Percentiles rank a stretch among this genome's conserved stretches.
These are phyloP conservation scores for Phytophthora sansomeana DNA, from an alignment of 352 stramenopile species.

Conservation along the genomic window DNA sequence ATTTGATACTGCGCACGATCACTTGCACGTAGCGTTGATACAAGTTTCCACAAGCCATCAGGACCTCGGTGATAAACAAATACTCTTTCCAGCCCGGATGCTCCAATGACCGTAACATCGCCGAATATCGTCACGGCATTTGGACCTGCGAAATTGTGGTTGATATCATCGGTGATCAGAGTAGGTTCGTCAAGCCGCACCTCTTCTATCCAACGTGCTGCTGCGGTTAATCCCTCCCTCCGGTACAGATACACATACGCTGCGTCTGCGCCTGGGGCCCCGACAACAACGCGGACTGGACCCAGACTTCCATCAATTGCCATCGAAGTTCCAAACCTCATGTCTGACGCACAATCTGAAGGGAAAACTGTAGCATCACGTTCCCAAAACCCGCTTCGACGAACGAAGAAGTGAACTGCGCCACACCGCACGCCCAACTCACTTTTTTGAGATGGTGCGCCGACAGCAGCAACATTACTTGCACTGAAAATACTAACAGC, in stretches of 20 bases:
- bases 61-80: conserved; percentile 77
- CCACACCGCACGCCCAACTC: conserved; percentile 51
- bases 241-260: conserved; percentile 61
- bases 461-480: conserved; percentile 74
- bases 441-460: conserved; percentile 60
- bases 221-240: conserved; percentile 25
- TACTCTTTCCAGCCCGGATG: conserved; percentile 67
- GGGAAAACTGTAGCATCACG: conserved; percentile 62
- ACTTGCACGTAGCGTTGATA: conserved; percentile 66
- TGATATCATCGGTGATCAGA: conserved; percentile 41
- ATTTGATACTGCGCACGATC: conserved; percentile 90
- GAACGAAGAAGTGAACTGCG: conserved; percentile 74
- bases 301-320: conserved; percentile 75
- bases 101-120: conserved; percentile 92
- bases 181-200: conserved; percentile 47
- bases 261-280: conserved; percentile 60
- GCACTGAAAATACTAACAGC: conserved; percentile 71
- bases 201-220: conserved; percentile 58
- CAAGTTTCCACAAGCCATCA: conserved; percentile 55
- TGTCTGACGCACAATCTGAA: conserved; percentile 48
- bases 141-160: conserved; percentile 70
- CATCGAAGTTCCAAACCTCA: conserved; percentile 75
- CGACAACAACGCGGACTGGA: conserved; percentile 67
- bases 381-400: conserved; percentile 74
- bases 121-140: conserved; percentile 83